Evolutionary conservation across 352 stramenopile genomes (phyloP).

Genomic region (Globisporangium sylvaticum): DNA sequence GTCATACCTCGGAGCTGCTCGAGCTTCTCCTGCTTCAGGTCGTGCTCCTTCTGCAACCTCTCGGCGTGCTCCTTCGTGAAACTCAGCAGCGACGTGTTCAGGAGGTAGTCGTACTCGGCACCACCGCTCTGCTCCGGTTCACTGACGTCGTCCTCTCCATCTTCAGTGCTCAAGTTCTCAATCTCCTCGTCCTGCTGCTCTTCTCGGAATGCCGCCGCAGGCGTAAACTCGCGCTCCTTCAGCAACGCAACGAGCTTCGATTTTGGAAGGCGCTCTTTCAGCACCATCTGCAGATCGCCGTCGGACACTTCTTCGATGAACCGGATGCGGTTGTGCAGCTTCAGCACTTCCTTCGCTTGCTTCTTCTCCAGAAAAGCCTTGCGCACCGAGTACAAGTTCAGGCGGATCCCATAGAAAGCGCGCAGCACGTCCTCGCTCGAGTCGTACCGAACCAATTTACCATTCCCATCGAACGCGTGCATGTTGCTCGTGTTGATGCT

Average conservation of each 20-base stretch:
- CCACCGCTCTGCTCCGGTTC: slow-evolving; percentile 11
- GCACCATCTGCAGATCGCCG: slow-evolving; percentile 89
- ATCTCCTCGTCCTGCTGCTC: slow-evolving; percentile 2
- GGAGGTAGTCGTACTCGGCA: slow-evolving; percentile 95
- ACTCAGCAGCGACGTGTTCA: slow-evolving; percentile 97
- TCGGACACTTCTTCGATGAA: slow-evolving; percentile 97
- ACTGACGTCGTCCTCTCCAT: slow-evolving; percentile 21
- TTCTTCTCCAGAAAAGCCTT: slow-evolving; percentile 82
- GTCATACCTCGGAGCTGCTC: slow-evolving; percentile 81
- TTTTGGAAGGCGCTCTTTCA: slow-evolving; percentile 73
- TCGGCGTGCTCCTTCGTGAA: slow-evolving; percentile 95
- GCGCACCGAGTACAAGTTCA: slow-evolving; percentile 84
- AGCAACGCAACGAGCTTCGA: slow-evolving; percentile 49
- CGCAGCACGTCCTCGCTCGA: slow-evolving; percentile 89
- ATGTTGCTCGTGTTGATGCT: slow-evolving; percentile 97
- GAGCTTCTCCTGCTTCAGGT: slow-evolving; percentile 87
- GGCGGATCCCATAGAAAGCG: slow-evolving; percentile 91
- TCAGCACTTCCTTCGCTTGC: slow-evolving; percentile 79
- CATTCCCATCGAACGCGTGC: slow-evolving; percentile 93
- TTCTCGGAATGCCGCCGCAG: slow-evolving; percentile 40
- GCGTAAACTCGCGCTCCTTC: slow-evolving; percentile 38
- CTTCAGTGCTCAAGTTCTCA: not conserved
- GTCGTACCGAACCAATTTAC: slow-evolving; percentile 91
- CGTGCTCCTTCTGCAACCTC: slow-evolving; percentile 89
- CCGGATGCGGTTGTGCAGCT: slow-evolving; percentile 95